A percentile compares a stretch with the other conserved stretches of the same genome.
phyloP scores from a whole-genome alignment of 805 yeast genomes.

The Naumovozyma baii region DNA sequence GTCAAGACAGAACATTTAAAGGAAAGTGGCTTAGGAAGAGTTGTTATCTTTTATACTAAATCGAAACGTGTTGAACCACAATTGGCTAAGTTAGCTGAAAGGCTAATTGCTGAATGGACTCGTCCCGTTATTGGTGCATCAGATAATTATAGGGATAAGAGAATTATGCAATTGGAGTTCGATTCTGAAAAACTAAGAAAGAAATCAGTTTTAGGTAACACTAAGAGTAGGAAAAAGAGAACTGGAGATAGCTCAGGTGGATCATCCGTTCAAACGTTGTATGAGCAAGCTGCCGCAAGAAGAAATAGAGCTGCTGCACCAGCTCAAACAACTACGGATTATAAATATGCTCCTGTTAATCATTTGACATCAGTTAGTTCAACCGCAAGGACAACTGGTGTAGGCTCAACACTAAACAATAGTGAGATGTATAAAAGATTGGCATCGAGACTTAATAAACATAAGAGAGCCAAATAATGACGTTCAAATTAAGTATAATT shows the following conservation, averaged over 20 bases:
- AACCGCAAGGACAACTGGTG: constrained; percentile 37
- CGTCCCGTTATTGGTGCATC: constrained; percentile 94
- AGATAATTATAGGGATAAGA: constrained; percentile 85
- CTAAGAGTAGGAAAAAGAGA: constrained; percentile 28
- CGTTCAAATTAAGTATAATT: no score
- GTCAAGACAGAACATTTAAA: constrained; percentile 91
- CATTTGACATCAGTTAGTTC: constrained; percentile 36
- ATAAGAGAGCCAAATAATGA: constrained; percentile 11
- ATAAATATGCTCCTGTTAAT: constrained; percentile 81
- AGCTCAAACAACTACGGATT: constrained; percentile 78
- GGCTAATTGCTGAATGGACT: constrained; percentile 93
- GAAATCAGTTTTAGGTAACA: constrained; percentile 28
- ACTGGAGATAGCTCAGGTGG: constrained; percentile 13
- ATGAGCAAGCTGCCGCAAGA: constrained; percentile 84
- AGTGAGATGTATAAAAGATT: constrained; percentile 79
- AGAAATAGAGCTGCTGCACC: constrained; percentile 95
- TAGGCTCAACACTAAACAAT: constrained; percentile 42
- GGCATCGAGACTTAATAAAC: constrained; percentile 35
- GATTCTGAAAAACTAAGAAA: constrained; percentile 44
- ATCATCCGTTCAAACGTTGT: constrained; percentile 46
- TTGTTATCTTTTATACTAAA: constrained; percentile 85
- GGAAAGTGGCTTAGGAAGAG: constrained; percentile 90
- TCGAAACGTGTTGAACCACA: constrained; percentile 80
- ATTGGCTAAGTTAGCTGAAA: constrained; percentile 81
- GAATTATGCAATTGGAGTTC: constrained; percentile 59